Conservation (phyloP, 441 rosid genomes). For the Adansonia gregorii region DNA sequence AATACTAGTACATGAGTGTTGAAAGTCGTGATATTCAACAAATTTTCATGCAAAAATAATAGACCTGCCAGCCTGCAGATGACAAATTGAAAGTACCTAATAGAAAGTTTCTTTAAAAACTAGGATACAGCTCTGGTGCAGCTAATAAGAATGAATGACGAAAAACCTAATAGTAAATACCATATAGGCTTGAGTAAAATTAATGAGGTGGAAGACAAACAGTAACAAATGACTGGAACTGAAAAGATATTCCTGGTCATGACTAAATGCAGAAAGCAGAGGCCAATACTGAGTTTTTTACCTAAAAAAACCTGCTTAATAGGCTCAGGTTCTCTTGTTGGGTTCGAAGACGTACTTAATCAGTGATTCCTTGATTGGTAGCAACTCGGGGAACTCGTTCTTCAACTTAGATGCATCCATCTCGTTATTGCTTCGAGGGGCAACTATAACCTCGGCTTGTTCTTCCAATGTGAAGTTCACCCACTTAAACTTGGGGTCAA, state of each 20-base stretch:
- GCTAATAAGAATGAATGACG: background rate
- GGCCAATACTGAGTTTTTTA: background rate
- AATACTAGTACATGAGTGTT: background rate
- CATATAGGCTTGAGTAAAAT: background rate
- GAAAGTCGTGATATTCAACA: conserved; percentile 10
- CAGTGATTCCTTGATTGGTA: conserved; percentile 78
- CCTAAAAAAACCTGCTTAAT: background rate
- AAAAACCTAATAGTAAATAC: conserved; percentile 7
- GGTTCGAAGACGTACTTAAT: conserved; percentile 78
- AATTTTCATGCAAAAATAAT: background rate
- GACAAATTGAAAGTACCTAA: conserved; percentile 14
- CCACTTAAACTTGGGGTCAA: conserved; percentile 66
- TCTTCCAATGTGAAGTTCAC: conserved; percentile 82
- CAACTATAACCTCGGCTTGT: conserved; percentile 91
- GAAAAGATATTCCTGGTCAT: conserved; percentile 17
- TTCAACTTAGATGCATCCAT: conserved; percentile 85
- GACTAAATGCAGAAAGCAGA: conserved; percentile 22
- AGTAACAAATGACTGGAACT: conserved; percentile 16
- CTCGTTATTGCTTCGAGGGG: conserved; percentile 89
- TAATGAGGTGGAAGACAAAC: background rate
- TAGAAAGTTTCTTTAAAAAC: background rate
- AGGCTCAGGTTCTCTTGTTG: conserved; percentile 60
- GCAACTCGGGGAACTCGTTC: conserved; percentile 81
- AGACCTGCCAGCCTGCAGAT: conserved; percentile 18
- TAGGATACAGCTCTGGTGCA: background rate